Percentiles rank a stretch among this genome's conserved stretches.
Conservation (phyloP, 2,329 filamentous ascomycete species). For the Chlorencoelia australis region DNA sequence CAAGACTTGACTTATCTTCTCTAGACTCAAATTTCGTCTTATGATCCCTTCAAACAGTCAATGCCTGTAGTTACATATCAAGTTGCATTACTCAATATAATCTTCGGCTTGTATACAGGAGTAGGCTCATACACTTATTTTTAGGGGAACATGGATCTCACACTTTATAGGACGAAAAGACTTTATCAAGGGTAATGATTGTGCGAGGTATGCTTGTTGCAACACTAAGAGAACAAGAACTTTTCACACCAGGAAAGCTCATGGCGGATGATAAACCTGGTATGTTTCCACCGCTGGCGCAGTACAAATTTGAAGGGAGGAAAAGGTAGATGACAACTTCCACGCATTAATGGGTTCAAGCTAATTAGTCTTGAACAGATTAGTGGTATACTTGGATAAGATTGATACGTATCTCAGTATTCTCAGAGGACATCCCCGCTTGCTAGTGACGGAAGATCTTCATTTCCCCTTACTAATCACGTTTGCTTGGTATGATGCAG, state of each 20-base stretch:
- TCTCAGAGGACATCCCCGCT: constrained; percentile 25
- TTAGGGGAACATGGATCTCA: neutral
- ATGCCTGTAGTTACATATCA: constrained; percentile 23
- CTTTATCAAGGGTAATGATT: constrained; percentile 27
- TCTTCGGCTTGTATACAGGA: constrained; percentile 29
- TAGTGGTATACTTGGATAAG: constrained; percentile 30
- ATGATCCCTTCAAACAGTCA: constrained; percentile 17
- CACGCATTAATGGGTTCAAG: constrained; percentile 3
- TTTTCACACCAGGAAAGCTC: constrained; percentile 29
- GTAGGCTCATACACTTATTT: constrained; percentile 5
- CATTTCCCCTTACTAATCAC: constrained; percentile 28
- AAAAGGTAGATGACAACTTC: constrained; percentile 25
- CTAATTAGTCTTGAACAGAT: too few species aligned
- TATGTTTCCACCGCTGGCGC: constrained; percentile 30
- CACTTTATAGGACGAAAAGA: constrained; percentile 24
- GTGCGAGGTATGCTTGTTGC: constrained; percentile 29
- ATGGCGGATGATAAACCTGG: constrained; percentile 30
- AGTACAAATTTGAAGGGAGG: constrained; percentile 27
- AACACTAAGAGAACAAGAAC: constrained; percentile 28
- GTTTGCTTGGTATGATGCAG: constrained; percentile 30
- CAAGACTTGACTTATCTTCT: neutral
- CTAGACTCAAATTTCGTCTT: constrained; percentile 23
- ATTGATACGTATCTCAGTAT: constrained; percentile 31
- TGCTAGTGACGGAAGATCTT: constrained; percentile 30
- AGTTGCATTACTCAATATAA: constrained; percentile 29